Conservation (phyloP, 495 filamentous ascomycete genomes). For the Apiosordaria backusii region DNA sequence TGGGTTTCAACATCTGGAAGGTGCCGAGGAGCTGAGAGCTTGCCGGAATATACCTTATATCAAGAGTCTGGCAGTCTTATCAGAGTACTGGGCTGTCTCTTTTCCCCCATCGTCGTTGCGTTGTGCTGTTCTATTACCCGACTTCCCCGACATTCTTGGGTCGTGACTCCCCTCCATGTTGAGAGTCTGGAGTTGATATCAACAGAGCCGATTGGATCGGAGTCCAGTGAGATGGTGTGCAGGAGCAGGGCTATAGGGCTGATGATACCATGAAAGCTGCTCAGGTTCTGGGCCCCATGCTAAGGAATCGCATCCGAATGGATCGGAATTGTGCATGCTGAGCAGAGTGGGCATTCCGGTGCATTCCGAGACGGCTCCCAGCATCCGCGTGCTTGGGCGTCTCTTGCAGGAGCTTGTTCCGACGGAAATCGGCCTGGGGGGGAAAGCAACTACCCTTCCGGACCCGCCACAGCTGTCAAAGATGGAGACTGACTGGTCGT, state of each 20-base stretch:
- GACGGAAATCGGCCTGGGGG: neutral
- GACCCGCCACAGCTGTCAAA: neutral
- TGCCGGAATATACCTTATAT: neutral
- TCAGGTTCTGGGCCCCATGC: neutral
- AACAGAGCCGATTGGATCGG: neutral
- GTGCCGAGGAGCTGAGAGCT: neutral
- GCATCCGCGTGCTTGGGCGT: neutral
- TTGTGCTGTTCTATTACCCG: neutral
- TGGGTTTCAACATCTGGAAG: neutral
- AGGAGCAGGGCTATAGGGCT: neutral
- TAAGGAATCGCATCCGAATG: neutral
- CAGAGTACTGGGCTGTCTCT: neutral
- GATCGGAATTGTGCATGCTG: neutral
- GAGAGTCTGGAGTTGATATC: neutral
- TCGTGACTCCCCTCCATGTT: neutral
- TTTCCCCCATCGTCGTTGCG: neutral
- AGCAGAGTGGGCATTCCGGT: neutral
- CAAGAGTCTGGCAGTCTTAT: neutral
- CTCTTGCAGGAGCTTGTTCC: neutral
- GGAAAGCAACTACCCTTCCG: neutral
- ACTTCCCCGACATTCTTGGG: neutral
- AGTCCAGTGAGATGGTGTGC: neutral
- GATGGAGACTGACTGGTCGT: slow-evolving; percentile 43
- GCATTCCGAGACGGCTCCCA: neutral
- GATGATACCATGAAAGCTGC: neutral